Evolutionary conservation across 2,329 filamentous ascomycete genomes (phyloP).

Genomic region (Fusarium verticillioides): DNA sequence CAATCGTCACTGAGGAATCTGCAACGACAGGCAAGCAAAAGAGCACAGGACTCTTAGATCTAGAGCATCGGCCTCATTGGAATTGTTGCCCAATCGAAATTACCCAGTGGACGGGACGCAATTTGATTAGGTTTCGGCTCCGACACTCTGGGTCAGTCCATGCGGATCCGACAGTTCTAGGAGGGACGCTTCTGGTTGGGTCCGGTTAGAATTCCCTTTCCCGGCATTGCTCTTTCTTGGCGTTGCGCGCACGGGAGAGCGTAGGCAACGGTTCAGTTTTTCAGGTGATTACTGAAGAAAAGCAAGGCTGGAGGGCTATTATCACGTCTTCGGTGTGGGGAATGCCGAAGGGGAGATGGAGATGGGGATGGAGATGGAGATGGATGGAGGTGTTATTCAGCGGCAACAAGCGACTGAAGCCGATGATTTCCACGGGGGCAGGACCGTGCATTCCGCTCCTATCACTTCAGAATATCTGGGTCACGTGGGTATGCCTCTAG

Average conservation of each 20-base stretch:
- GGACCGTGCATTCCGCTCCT: constrained; percentile 3
- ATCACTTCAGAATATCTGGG: background rate
- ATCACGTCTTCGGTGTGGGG: constrained; percentile 31
- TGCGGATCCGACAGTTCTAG: constrained; percentile 13
- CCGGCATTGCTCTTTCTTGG: constrained; percentile 13
- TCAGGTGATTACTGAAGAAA: constrained; percentile 1
- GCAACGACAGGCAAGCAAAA: background rate
- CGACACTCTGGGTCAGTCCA: constrained; percentile 10
- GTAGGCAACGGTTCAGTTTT: background rate
- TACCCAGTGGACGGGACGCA: background rate
- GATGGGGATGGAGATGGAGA: constrained; percentile 5
- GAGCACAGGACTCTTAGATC: background rate
- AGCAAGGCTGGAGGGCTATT: constrained; percentile 36
- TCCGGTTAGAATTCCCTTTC: constrained; percentile 21
- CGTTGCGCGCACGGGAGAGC: background rate
- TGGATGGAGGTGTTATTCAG: constrained; percentile 19
- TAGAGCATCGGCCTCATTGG: background rate
- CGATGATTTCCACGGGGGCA: constrained; percentile 20
- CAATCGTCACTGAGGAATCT: background rate
- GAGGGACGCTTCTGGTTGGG: constrained; percentile 21
- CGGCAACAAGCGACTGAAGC: constrained; percentile 17
- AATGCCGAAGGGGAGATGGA: constrained; percentile 12
- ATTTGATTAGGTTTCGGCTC: constrained; percentile 19
- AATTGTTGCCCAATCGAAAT: constrained; percentile 6
- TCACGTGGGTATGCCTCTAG: constrained; percentile 28